phyloP scores from a whole-genome alignment of 345 rosid genomes.

The Brassica carinata region DNA sequence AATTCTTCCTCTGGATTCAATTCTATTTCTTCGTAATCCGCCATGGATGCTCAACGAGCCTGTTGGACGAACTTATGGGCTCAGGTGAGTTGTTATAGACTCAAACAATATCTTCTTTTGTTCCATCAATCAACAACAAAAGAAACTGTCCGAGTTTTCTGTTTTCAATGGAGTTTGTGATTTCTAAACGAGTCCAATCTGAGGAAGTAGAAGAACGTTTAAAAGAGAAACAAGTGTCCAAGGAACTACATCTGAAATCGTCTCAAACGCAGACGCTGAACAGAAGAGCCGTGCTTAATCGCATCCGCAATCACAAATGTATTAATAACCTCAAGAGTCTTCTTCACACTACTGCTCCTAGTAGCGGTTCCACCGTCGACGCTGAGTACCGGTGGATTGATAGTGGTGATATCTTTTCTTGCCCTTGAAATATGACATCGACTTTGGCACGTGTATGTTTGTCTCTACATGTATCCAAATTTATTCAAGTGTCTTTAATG shows the following conservation, averaged over 20 bases:
- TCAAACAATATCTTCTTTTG: conserved; percentile 8
- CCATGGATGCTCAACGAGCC: too few relatives aligned
- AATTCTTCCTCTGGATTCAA: too few relatives aligned
- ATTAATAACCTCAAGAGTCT: conserved; percentile 35
- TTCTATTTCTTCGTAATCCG: too few relatives aligned
- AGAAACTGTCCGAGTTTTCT: neutral
- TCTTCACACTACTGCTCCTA: conserved; percentile 22
- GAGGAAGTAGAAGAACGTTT: conserved; percentile 21
- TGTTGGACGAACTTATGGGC: too few relatives aligned
- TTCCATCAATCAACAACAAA: neutral
- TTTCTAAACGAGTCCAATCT: neutral
- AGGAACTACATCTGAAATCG: conserved; percentile 37
- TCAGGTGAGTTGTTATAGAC: too few relatives aligned
- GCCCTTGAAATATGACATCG: conserved; percentile 22
- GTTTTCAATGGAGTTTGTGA: conserved; percentile 28
- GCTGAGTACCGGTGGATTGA: conserved; percentile 36
- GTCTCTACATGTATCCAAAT: neutral
- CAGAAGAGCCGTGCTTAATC: conserved; percentile 40
- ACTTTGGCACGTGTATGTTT: conserved; percentile 6
- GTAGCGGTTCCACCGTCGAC: conserved; percentile 28
- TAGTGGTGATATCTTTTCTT: conserved; percentile 38
- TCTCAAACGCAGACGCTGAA: conserved; percentile 36
- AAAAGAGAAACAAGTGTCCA: conserved; percentile 30
- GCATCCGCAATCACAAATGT: conserved; percentile 40
- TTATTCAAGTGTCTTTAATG: neutral